Base-by-base conservation (phyloP, 495 filamentous ascomycete species). In the Penicillium samsonianum region DNA sequence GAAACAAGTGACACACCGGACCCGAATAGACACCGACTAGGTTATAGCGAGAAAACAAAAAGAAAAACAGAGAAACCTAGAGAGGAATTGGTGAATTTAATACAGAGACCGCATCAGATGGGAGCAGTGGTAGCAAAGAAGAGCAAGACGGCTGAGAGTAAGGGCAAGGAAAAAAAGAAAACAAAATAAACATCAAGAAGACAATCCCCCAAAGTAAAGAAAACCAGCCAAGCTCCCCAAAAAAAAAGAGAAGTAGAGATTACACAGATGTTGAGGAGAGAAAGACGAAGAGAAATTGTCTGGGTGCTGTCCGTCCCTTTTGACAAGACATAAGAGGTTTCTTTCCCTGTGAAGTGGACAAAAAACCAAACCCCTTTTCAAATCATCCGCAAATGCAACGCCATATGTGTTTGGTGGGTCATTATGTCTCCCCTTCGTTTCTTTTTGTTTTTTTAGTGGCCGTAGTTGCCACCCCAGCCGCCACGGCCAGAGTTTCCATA, bases 401-500 rank as follows among this genome's bases (percentile, higher is more conserved):
- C 70, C 67, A 68, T 73, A 60, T 69, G 64, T 69, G 66, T 67
- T 51, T 58, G 55, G 55, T 58, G 47, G 55, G 55, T 50, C 54
- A 38, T 57, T 57, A 50, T 50, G 42, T 46, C 42, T 55, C 53
- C 53, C 53, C 41, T 47, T 46, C 42, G 31, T 46, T 55, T 47
- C 53, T 41, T 50, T 22, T 22, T 47, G 38, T 50, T n/a, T 42
- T 22, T 50, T 58, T 46, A 58, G 55, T 58, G 55, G 28, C 55
- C 55, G 55, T 58, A 58, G 48, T 58, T 58, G 47, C 55, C 55
- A 52, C 55, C 55, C 55, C 55, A 58, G 40, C 55, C 53, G n/a
- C 53, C 53, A 8, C 53, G 53, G 8, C 43, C 62, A 60, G 73
- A 74, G 60, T 76, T 72, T 54, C 71, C 72, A 57, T 91, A 90